phyloP scores from a whole-genome alignment of 2,329 filamentous ascomycete genomes.

The Colletotrichum brevisporum region DNA sequence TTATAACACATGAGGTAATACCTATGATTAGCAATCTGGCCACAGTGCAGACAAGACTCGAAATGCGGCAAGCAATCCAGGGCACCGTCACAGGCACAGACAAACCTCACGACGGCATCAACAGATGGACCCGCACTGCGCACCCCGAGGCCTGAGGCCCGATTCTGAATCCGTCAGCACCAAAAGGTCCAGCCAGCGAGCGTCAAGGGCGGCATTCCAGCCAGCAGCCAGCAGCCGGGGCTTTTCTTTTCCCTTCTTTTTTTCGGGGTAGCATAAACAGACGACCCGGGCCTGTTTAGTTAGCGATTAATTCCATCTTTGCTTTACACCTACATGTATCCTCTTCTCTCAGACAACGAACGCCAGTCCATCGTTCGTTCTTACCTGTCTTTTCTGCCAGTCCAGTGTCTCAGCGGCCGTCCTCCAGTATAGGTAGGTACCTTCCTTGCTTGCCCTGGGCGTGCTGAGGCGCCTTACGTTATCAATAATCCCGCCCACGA shows the following conservation, averaged over 20 bases:
- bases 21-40: no score
- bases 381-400: conserved; percentile 10
- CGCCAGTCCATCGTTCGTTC: background rate
- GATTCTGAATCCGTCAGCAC: conserved; percentile 28
- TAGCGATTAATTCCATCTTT: no score
- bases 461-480: no score
- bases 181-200: background rate
- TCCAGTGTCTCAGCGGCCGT: background rate
- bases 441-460: background rate
- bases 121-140: conserved; percentile 21
- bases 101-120: background rate
- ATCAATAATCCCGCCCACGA: no score
- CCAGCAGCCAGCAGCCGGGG: background rate
- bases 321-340: background rate
- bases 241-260: conserved; percentile 15
- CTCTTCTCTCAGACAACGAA: conserved; percentile 13
- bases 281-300: conserved; percentile 5
- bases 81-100: background rate
- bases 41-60: no score
- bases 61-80: no score
- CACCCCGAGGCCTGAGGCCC: conserved; percentile 25
- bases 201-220: conserved; percentile 13
- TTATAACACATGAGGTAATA: no score
- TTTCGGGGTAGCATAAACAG: conserved; percentile 1
- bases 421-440: background rate